Percentiles rank a stretch among this genome's conserved stretches.
These are phyloP conservation scores for Rhodotorula sp. DNA, from an alignment of 1,284 basidiomycete genomes.

Conservation along the genomic window DNA sequence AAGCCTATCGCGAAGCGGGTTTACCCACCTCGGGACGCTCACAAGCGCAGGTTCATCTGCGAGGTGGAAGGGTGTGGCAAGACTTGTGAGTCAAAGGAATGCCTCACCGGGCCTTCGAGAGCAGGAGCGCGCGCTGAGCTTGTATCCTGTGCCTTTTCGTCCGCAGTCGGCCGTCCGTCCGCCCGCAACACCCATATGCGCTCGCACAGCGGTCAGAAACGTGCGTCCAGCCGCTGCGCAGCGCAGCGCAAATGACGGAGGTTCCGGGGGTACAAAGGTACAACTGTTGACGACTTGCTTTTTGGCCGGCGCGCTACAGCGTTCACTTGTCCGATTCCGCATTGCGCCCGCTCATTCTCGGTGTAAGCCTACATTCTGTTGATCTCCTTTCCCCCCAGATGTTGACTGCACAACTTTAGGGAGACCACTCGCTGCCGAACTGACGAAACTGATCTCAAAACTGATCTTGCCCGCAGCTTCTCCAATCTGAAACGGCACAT, in stretches of 20 bases:
- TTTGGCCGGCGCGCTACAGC: constrained; percentile 6
- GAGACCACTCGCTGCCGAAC: too few species aligned
- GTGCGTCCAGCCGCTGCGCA: constrained; percentile 4
- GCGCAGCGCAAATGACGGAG: background rate
- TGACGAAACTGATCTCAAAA: too few species aligned
- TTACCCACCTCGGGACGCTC: constrained; percentile 34
- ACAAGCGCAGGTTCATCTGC: constrained; percentile 17
- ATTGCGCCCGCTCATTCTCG: constrained; percentile 25
- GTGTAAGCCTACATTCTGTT: background rate
- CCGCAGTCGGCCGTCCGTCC: constrained; percentile 29
- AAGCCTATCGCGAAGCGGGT: constrained; percentile 25
- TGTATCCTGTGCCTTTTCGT: background rate
- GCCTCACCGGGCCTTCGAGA: background rate
- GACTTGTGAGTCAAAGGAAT: constrained; percentile 17
- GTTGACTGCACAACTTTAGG: background rate
- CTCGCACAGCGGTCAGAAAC: constrained; percentile 27
- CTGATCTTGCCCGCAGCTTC: constrained; percentile 2
- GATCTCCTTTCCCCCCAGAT: too few species aligned
- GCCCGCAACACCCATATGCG: constrained; percentile 32
- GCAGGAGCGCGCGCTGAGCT: background rate
- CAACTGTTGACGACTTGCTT: background rate
- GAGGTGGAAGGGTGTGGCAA: constrained; percentile 23
- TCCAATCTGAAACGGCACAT: constrained; percentile 39
- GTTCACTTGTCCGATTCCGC: constrained; percentile 31
- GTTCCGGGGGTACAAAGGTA: background rate